Conservation (phyloP, 1,284 basidiomycete species). For the Sutorius eximius region DNA sequence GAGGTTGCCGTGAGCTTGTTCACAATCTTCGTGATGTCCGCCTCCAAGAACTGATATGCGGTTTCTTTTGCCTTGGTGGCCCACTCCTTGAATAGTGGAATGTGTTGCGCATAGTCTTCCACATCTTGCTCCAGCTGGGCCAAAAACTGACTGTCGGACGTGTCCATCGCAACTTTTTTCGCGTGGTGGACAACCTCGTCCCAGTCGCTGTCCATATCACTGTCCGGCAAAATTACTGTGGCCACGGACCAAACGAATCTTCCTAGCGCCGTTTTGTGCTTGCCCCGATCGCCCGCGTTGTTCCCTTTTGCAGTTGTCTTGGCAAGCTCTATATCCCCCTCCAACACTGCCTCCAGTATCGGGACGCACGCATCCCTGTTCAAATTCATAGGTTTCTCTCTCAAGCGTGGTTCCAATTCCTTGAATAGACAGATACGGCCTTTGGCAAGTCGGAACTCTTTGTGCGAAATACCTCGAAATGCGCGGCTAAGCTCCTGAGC, state of each 20-base stretch:
- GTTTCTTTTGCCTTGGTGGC: constrained; percentile 2
- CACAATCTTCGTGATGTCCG: neutral
- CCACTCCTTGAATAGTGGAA: neutral
- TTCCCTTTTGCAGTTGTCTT: neutral
- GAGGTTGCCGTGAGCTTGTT: constrained; percentile 7
- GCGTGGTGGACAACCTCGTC: neutral
- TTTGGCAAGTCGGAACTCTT: constrained; percentile 24
- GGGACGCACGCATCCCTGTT: neutral
- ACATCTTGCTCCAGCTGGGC: neutral
- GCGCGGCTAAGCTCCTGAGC: neutral
- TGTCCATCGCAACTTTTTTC: neutral
- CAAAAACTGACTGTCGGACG: constrained; percentile 14
- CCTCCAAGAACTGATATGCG: constrained; percentile 8
- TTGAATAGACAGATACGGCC: constrained; percentile 22
- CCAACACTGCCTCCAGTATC: constrained; percentile 16
- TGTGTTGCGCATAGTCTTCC: neutral
- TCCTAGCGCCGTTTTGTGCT: too few species aligned
- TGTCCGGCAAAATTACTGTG: too few species aligned
- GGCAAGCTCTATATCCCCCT: constrained; percentile 5
- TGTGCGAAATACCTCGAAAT: neutral
- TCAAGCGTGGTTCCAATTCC: constrained; percentile 9
- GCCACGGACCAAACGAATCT: too few species aligned
- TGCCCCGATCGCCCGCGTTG: neutral
- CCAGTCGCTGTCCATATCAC: neutral
- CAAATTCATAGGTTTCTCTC: constrained; percentile 1